phyloP scores from a whole-genome alignment of 139 green algal genomes.

The Pycnococcus provasolii region DNA sequence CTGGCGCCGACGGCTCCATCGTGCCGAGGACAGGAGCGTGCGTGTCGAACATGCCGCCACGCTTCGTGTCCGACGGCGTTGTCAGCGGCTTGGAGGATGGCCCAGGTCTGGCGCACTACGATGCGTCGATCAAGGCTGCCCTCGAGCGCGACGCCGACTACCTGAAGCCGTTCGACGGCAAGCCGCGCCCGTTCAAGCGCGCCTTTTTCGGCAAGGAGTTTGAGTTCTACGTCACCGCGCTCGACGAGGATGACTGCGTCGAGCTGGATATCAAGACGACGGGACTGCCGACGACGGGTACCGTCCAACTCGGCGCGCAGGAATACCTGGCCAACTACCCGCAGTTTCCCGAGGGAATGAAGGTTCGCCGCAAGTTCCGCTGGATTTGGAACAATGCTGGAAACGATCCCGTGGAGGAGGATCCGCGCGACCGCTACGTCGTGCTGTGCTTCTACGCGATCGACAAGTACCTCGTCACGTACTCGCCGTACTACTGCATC shows the following conservation, averaged over 20 bases:
- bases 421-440: background rate
- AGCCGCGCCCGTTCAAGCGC: conserved; percentile 1
- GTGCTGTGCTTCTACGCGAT: conserved; percentile 23
- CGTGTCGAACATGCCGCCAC: conserved; percentile 4
- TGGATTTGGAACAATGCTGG: background rate
- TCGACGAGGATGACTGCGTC: conserved; percentile 23
- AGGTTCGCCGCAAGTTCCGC: conserved; percentile 8
- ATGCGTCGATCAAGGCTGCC: background rate
- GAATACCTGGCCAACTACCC: conserved; percentile 14
- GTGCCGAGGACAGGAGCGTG: conserved; percentile 6
- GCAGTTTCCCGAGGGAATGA: conserved; percentile 5
- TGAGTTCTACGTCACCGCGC: conserved; percentile 15
- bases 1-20: background rate
- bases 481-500: conserved; percentile 18
- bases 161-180: conserved; percentile 9
- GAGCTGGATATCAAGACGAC: conserved; percentile 22
- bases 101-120: conserved; percentile 11
- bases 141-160: conserved; percentile 3
- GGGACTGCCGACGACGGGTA: background rate
- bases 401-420: background rate
- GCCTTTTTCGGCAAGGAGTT: conserved; percentile 14
- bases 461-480: conserved; percentile 21
- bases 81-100: conserved; percentile 11
- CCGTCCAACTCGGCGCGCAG: background rate
- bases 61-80: background rate